Evolutionary conservation across 345 rosid genomes (phyloP).

Genomic region (Gossypium thurberi): DNA sequence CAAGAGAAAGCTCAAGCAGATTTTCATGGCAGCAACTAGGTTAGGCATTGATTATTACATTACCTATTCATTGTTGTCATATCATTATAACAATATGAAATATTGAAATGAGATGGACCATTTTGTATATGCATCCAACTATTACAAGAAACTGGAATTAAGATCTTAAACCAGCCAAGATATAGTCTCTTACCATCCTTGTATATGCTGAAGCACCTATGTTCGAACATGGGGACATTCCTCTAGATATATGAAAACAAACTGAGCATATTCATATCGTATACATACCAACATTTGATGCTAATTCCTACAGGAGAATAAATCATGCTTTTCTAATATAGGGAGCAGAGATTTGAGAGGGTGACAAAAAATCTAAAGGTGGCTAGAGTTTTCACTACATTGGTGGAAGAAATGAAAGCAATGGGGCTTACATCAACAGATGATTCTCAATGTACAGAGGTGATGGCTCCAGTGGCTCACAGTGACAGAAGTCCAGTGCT

Average conservation of each 20-base stretch:
- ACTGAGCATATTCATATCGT: no score
- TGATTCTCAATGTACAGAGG: conserved; percentile 62
- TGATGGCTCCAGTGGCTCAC: conserved; percentile 86
- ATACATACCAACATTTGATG: no score
- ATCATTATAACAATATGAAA: neutral
- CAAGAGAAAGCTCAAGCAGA: conserved; percentile 62
- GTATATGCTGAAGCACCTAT: no score
- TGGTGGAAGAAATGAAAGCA: conserved; percentile 89
- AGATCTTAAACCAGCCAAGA: neutral
- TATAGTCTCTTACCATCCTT: neutral
- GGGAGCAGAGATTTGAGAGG: conserved; percentile 84
- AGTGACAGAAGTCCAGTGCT: conserved; percentile 82
- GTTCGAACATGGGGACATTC: no score
- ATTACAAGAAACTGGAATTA: neutral
- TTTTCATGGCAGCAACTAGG: conserved; percentile 91
- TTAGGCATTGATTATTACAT: conserved; percentile 8
- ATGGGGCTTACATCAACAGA: conserved; percentile 52
- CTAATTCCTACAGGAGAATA: neutral
- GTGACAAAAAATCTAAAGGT: conserved; percentile 71
- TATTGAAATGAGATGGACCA: neutral
- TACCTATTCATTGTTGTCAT: neutral
- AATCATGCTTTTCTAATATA: conserved; percentile 14
- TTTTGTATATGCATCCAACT: neutral
- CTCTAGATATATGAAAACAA: no score
- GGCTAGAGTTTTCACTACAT: conserved; percentile 69